A percentile compares a stretch with the other conserved stretches of the same genome.
phyloP scores from a whole-genome alignment of 176 grass and related monocot genomes.

The Cenchrus fungigraminus region DNA sequence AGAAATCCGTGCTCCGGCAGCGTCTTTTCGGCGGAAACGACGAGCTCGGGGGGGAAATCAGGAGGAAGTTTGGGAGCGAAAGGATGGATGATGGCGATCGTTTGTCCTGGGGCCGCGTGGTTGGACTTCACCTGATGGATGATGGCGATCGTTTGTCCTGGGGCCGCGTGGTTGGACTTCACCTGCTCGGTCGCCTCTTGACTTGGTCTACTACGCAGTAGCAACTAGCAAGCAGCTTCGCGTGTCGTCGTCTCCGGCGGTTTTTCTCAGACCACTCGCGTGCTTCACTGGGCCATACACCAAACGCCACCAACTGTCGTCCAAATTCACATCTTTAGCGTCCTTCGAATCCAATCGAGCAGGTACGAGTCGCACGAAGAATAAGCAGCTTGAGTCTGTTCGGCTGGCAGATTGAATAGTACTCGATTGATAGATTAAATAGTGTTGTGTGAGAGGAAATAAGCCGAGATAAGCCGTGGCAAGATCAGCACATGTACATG shows the following conservation, averaged over 20 bases:
- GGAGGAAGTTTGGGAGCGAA: neutral
- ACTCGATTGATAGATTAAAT: too few relatives aligned
- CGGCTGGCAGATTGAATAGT: too few relatives aligned
- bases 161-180: constrained; percentile 10
- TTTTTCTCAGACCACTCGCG: neutral
- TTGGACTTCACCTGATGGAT: constrained; percentile 12
- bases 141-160: neutral
- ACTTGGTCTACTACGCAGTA: neutral
- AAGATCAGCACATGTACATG: neutral
- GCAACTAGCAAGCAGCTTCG: neutral
- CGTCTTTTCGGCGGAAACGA: constrained; percentile 2
- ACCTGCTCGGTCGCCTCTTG: neutral
- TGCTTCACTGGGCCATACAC: too few relatives aligned
- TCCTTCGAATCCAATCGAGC: neutral
- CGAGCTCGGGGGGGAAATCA: neutral
- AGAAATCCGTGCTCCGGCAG: neutral
- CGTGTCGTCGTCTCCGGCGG: neutral
- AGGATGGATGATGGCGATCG: neutral
- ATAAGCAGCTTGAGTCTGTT: neutral
- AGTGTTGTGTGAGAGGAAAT: too few relatives aligned
- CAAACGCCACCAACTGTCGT: too few relatives aligned
- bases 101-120: neutral
- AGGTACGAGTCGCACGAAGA: neutral
- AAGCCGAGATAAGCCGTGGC: too few relatives aligned
- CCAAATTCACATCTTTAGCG: too few relatives aligned